These are phyloP conservation scores for Echeveria elegans DNA, from an alignment of 164 flowering plant species.

Conservation along the genomic window DNA sequence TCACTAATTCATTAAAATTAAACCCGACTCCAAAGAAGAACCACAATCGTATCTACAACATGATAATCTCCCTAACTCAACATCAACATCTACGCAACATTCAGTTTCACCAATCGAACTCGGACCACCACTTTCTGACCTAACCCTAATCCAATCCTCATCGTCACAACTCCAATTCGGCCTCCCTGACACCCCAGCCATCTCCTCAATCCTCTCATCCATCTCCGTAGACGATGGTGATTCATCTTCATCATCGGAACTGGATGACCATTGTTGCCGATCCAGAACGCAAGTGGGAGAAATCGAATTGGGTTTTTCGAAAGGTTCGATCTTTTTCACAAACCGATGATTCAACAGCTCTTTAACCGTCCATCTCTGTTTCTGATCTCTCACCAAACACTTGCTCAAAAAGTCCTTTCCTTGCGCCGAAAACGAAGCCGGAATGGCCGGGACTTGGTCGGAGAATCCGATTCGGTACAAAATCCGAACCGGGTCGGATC, in stretches of 20 bases:
- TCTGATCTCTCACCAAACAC: slow-evolving; percentile 49
- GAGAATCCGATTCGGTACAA: slow-evolving; percentile 46
- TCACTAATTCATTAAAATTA: not conserved
- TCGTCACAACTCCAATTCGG: slow-evolving; percentile 18
- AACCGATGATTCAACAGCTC: slow-evolving; percentile 63
- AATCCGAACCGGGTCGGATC: slow-evolving; percentile 33
- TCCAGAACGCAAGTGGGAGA: slow-evolving; percentile 51
- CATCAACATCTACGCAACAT: not conserved
- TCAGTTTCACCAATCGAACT: not conserved
- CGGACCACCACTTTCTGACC: slow-evolving; percentile 14
- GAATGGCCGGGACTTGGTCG: slow-evolving; percentile 43
- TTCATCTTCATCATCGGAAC: slow-evolving; percentile 18
- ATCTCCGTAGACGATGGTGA: not conserved
- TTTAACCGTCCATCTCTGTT: slow-evolving; percentile 48
- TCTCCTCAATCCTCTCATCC: slow-evolving; percentile 25
- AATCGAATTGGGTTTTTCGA: slow-evolving; percentile 5
- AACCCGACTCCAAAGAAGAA: not conserved
- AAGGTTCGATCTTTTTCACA: slow-evolving; percentile 15
- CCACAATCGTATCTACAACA: not conserved
- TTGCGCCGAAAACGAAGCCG: slow-evolving; percentile 33
- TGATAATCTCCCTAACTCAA: not conserved
- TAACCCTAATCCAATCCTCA: slow-evolving; percentile 34
- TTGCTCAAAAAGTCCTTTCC: slow-evolving; percentile 57
- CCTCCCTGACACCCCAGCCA: slow-evolving; percentile 11
- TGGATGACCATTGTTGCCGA: slow-evolving; percentile 39